These are phyloP conservation scores for Suaeda aralocaspica DNA, from an alignment of 148 eudicot species.

Conservation along the genomic window DNA sequence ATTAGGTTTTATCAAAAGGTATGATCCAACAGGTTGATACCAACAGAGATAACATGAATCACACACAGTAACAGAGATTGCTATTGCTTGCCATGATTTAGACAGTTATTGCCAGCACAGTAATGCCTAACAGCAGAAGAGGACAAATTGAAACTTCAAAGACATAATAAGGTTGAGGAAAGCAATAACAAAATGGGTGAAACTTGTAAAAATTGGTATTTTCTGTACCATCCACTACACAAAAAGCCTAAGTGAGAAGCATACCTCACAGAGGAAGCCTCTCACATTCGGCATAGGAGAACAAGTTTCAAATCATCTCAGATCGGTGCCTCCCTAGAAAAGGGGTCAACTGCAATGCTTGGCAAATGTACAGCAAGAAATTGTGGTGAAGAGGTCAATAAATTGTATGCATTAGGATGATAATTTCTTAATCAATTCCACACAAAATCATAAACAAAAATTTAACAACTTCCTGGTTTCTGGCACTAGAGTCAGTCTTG, in stretches of 20 bases:
- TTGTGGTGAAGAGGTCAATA: conserved; percentile 25
- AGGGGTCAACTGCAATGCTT: conserved; percentile 47
- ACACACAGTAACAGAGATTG: conserved; percentile 1
- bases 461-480: conserved; percentile 43
- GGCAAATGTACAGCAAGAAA: conserved; percentile 33
- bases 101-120: neutral
- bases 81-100: neutral
- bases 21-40: neutral
- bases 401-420: conserved; percentile 18
- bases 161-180: neutral
- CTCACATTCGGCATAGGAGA: conserved; percentile 52
- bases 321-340: conserved; percentile 42
- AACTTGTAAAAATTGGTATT: conserved; percentile 17
- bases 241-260: conserved; percentile 68
- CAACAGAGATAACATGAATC: conserved; percentile 3
- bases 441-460: conserved; percentile 49
- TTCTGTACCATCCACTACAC: conserved; percentile 21
- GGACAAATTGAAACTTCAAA: conserved; percentile 6
- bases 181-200: neutral
- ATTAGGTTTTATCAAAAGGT: neutral
- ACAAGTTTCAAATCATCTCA: conserved; percentile 36
- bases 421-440: conserved; percentile 30
- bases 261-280: conserved; percentile 75
- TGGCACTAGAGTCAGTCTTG: conserved; percentile 62
- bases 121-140: neutral